These are phyloP conservation scores for Dalbergia cochinchinensis DNA, from an alignment of 306 rosid species.

Conservation along the genomic window DNA sequence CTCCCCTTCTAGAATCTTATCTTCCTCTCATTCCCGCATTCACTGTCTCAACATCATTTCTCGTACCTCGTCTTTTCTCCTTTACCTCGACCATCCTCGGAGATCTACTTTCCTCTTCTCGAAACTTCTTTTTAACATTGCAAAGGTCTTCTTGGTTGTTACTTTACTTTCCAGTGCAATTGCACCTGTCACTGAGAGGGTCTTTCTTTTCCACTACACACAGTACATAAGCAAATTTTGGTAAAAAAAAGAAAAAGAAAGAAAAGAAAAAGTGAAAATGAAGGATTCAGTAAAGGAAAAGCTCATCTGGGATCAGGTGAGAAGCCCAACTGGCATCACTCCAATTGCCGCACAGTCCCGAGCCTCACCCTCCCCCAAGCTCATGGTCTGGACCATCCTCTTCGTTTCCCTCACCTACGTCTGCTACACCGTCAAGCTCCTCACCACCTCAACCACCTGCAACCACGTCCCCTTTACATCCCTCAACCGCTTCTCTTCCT, in stretches of 20 bases:
- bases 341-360: constrained; percentile 43
- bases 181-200: too few relatives aligned
- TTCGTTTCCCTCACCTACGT: constrained; percentile 73
- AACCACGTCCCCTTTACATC: constrained; percentile 51
- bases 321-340: constrained; percentile 47
- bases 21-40: not conserved
- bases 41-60: too few relatives aligned
- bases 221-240: too few relatives aligned
- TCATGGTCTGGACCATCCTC: constrained; percentile 75
- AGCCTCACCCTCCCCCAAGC: constrained; percentile 56
- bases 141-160: too few relatives aligned
- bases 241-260: not conserved
- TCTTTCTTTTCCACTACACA: too few relatives aligned
- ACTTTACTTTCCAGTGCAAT: too few relatives aligned
- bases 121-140: not conserved
- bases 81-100: too few relatives aligned
- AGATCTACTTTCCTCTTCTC: not conserved
- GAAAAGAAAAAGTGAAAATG: constrained; percentile 46
- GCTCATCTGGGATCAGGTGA: constrained; percentile 69
- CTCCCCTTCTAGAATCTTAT: not conserved
- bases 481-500: constrained; percentile 39
- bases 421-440: constrained; percentile 75
- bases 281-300: constrained; percentile 83
- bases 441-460: constrained; percentile 68
- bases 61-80: not conserved